These are phyloP conservation scores for Nemania abortiva DNA, from an alignment of 2,329 filamentous ascomycete species.

Conservation along the genomic window DNA sequence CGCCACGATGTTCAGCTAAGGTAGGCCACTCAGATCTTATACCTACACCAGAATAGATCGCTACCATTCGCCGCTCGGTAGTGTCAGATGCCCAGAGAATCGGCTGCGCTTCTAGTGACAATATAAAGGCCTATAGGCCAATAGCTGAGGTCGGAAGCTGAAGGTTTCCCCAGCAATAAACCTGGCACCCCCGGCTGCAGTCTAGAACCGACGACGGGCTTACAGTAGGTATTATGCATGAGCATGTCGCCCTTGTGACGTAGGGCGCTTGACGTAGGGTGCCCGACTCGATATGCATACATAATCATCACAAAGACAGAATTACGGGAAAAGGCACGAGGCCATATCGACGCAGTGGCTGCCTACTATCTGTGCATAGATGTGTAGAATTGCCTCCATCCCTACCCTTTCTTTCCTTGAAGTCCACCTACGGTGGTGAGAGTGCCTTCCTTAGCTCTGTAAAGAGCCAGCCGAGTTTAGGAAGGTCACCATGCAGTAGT, in stretches of 20 bases:
- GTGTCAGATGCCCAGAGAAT: slow-evolving; percentile 3
- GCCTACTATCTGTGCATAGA: not conserved
- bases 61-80: not conserved
- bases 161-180: slow-evolving; percentile 5
- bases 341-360: not conserved
- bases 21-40: slow-evolving; percentile 17
- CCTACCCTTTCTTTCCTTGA: not conserved
- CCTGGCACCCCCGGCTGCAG: not conserved
- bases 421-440: not conserved
- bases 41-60: not conserved
- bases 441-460: not conserved
- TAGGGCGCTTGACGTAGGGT: slow-evolving; percentile 12
- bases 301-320: slow-evolving; percentile 2
- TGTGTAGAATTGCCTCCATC: not conserved
- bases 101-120: not conserved
- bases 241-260: slow-evolving; percentile 19
- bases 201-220: slow-evolving; percentile 8
- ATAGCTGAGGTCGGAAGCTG: slow-evolving; percentile 27
- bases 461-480: not conserved
- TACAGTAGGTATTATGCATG: slow-evolving; percentile 4
- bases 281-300: not conserved
- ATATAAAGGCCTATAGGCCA: not conserved
- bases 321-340: not conserved
- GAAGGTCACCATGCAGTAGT: not conserved
- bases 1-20: slow-evolving; percentile 32